phyloP scores from a whole-genome alignment of 1,139 yeast species.

The Hemisphaericaspora subhashii region DNA sequence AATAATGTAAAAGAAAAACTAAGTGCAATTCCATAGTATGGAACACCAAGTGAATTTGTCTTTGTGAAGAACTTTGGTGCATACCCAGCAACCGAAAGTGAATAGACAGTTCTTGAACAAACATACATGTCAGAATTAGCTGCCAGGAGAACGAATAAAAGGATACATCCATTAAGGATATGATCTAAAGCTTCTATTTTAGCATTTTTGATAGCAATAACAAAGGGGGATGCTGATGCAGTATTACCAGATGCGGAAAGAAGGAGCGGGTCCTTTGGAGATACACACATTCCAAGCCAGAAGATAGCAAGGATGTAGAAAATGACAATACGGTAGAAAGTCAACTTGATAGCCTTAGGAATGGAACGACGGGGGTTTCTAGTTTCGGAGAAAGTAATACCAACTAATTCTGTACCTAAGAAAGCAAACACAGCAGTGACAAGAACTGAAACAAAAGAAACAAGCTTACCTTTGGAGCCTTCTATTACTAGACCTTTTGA shows the following conservation, averaged over 20 bases:
- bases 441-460: conserved; percentile 63
- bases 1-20: conserved; percentile 51
- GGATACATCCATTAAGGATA: conserved; percentile 46
- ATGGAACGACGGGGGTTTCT: conserved; percentile 71
- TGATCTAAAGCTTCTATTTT: conserved; percentile 43
- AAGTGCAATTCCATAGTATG: conserved; percentile 37
- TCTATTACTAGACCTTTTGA: conserved; percentile 22
- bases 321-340: conserved; percentile 71
- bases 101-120: conserved; percentile 46
- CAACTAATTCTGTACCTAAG: conserved; percentile 68
- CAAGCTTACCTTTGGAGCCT: conserved; percentile 45
- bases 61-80: conserved; percentile 53
- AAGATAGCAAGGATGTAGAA: conserved; percentile 68
- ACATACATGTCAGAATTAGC: conserved; percentile 52
- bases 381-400: conserved; percentile 75
- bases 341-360: conserved; percentile 74
- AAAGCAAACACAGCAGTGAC: conserved; percentile 74
- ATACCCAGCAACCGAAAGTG: conserved; percentile 46
- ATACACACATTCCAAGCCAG: conserved; percentile 72
- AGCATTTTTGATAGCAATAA: conserved; percentile 49
- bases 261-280: conserved; percentile 62
- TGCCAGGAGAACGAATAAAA: conserved; percentile 46
- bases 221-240: conserved; percentile 80
- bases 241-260: conserved; percentile 40
- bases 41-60: conserved; percentile 41